Evolutionary conservation across 1,139 yeast species (phyloP).

Genomic region (Magnusiomyces suaveolens): DNA sequence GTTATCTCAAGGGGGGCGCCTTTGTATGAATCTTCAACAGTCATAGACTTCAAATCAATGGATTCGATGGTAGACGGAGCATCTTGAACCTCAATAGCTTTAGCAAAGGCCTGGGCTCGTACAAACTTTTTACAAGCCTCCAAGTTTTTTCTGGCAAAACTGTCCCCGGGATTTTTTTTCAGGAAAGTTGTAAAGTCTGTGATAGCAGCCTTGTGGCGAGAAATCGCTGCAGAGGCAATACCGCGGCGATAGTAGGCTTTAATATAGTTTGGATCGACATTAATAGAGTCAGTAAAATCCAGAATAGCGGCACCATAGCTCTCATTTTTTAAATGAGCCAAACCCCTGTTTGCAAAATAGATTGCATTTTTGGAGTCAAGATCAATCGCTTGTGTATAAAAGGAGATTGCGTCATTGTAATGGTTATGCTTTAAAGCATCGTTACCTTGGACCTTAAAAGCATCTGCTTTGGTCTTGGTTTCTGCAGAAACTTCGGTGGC

Average conservation of each 20-base stretch:
- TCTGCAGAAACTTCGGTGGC: not conserved
- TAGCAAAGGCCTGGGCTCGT: slow-evolving; percentile 71
- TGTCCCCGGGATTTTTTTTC: slow-evolving; percentile 57
- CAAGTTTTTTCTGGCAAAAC: slow-evolving; percentile 52
- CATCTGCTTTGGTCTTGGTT: slow-evolving; percentile 15
- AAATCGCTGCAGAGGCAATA: slow-evolving; percentile 64
- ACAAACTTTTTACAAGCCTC: slow-evolving; percentile 58
- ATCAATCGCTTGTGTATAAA: slow-evolving; percentile 71
- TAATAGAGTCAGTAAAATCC: not conserved
- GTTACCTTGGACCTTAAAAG: slow-evolving; percentile 62
- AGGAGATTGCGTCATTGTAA: slow-evolving; percentile 56
- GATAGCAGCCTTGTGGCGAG: slow-evolving; percentile 67
- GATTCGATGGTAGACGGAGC: slow-evolving; percentile 37
- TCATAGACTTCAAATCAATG: slow-evolving; percentile 39
- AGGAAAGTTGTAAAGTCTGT: slow-evolving; percentile 59
- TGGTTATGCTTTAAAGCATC: slow-evolving; percentile 52
- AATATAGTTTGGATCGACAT: slow-evolving; percentile 35
- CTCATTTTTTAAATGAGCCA: slow-evolving; percentile 77
- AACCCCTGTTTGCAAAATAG: slow-evolving; percentile 80
- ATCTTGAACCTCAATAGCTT: slow-evolving; percentile 71
- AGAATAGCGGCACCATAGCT: slow-evolving; percentile 52
- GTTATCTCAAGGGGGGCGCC: slow-evolving; percentile 52
- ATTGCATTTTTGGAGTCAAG: slow-evolving; percentile 59
- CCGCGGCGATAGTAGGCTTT: slow-evolving; percentile 83
- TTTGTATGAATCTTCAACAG: slow-evolving; percentile 49